Evolutionary conservation across 495 filamentous ascomycete genomes (phyloP).

Genomic region (Penicillium cosmopolitanum): DNA sequence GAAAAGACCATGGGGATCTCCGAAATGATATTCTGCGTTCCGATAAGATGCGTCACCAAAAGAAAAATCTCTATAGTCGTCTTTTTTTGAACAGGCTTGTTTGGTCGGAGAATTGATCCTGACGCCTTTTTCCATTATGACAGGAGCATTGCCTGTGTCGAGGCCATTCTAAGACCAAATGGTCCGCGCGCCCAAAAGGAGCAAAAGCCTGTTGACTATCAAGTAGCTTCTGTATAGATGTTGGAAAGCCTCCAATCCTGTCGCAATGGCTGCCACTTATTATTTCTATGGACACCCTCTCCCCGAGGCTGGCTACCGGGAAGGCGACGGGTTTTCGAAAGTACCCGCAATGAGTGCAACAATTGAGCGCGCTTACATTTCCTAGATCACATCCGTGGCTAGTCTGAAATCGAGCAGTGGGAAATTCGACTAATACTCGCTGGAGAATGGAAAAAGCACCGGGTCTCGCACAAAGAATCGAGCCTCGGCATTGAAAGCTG

Average conservation of each 20-base stretch:
- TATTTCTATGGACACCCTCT: background rate
- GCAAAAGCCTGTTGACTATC: background rate
- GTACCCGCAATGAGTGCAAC: background rate
- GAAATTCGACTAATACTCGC: background rate
- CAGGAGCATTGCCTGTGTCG: background rate
- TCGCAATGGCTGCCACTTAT: background rate
- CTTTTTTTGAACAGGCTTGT: background rate
- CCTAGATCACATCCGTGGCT: background rate
- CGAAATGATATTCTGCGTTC: no score
- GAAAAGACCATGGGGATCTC: no score
- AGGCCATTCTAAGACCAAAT: background rate
- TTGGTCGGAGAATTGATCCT: background rate
- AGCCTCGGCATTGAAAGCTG: slow-evolving; percentile 15
- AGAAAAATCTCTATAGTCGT: background rate
- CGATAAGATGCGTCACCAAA: background rate
- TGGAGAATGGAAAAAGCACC: background rate
- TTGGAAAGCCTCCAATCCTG: background rate
- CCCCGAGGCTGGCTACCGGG: background rate
- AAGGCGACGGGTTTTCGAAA: background rate
- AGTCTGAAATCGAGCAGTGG: background rate
- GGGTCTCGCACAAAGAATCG: slow-evolving; percentile 14
- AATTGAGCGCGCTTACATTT: background rate
- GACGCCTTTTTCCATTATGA: background rate
- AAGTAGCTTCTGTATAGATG: background rate
- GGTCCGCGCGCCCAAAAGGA: background rate